Base-by-base conservation (phyloP, 169 alveolate genomes). In the Plasmodium gaboni region DNA sequence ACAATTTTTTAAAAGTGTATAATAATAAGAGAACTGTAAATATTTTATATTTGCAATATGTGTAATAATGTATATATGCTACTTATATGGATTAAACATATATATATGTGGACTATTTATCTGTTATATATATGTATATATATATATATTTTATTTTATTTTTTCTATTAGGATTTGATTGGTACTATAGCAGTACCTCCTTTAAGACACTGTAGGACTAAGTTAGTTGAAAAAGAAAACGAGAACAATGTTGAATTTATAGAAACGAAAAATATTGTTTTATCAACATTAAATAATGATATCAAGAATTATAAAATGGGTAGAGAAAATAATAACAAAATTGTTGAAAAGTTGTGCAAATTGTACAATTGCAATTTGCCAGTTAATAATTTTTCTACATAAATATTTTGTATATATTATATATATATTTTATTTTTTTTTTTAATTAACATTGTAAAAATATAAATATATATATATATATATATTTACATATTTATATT, bases 131-230 rank as follows among this genome's bases (percentile, higher is more conserved):
- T 60, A 15, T 60, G 5, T 17, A 9, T 60, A 13, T 19, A 26
- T 26, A 15, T 59, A n/a, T 26, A n/a, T 8, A 8, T 15, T 9
- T 59, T 59, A 1, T 59, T 13, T 32, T 17, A 28, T 19, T 28
- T 10, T 67, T 59, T 59, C 67, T 38, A 22, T 42, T 64, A 83
- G 91, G 91, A 83, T 65, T 32, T 83, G 68, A 83, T 83, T 24
- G 91, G 91, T 0, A 83, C 91, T 2, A 83, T 83, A 57, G 91
- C 91, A 19, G 91, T 83, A 17, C 91, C 91, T 4, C 91, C 91
- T 6, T 51, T 60, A 28, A 55, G 91, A 24, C 91, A 83, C 22
- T 83, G 91, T 63, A 67, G 91, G 32, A 83, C 91, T 10, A 83
- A 67, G 48, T 32, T 32, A 42, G 59, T 67, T 50, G 91, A 83